A percentile compares a stretch with the other conserved stretches of the same genome.
phyloP scores from a whole-genome alignment of 1,284 basidiomycete genomes.

The Hymenochaete sp. region DNA sequence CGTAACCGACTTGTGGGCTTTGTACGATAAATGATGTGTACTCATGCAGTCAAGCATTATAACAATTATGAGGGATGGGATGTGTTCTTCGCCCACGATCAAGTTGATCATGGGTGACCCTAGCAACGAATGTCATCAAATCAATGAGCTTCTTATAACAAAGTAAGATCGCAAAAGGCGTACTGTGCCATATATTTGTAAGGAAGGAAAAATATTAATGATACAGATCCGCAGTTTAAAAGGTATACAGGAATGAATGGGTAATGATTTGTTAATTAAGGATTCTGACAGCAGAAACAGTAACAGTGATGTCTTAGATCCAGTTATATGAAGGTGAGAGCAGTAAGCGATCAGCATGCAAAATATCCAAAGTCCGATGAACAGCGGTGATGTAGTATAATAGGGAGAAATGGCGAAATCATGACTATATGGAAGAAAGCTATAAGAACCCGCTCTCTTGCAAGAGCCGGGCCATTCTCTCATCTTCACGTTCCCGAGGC shows the following conservation, averaged over 20 bases:
- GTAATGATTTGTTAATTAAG: too few species aligned
- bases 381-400: background rate
- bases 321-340: background rate
- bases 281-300: too few species aligned
- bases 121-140: too few species aligned
- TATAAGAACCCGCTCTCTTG: slow-evolving; percentile 84
- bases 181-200: too few species aligned
- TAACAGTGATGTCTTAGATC: too few species aligned
- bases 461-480: slow-evolving; percentile 77
- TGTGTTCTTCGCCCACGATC: too few species aligned
- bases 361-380: background rate
- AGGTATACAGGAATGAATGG: slow-evolving; percentile 12
- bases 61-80: too few species aligned
- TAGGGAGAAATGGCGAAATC: background rate
- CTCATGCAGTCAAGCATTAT: too few species aligned
- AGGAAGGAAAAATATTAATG: slow-evolving; percentile 3
- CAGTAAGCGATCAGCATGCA: background rate
- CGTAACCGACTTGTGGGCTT: too few species aligned
- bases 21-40: too few species aligned
- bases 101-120: too few species aligned
- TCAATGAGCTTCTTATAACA: too few species aligned
- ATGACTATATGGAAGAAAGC: background rate
- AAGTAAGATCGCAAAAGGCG: slow-evolving; percentile 6
- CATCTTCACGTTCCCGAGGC: slow-evolving; percentile 88
- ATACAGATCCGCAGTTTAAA: slow-evolving; percentile 14